Percentiles rank a stretch among this genome's conserved stretches.
phyloP scores from a whole-genome alignment of 2,329 filamentous ascomycete species.

The Aureobasidium mangrovei region DNA sequence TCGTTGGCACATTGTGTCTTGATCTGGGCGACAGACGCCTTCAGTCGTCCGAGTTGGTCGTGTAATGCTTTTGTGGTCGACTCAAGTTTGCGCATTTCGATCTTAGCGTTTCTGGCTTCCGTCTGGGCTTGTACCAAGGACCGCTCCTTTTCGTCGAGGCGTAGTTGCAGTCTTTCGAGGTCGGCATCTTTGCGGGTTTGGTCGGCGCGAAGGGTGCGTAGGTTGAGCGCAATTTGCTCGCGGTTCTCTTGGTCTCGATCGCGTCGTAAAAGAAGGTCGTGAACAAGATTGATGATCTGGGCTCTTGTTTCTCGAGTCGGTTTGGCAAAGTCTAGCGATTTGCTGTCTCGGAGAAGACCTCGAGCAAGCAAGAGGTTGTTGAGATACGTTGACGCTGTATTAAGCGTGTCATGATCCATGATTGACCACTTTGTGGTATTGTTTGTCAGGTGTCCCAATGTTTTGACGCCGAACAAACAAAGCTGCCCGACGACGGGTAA shows the following conservation, averaged over 20 bases:
- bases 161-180: conserved; percentile 38
- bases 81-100: conserved; percentile 74
- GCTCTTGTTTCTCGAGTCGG: conserved; percentile 65
- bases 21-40: conserved; percentile 71
- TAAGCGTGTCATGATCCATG: conserved; percentile 45
- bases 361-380: conserved; percentile 58
- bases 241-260: conserved; percentile 90
- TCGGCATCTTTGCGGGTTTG: conserved; percentile 62
- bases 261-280: conserved; percentile 82
- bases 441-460: not conserved
- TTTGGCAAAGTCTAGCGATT: conserved; percentile 70
- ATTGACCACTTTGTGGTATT: not conserved
- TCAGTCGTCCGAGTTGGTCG: conserved; percentile 73
- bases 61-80: conserved; percentile 64
- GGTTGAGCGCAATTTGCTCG: conserved; percentile 69
- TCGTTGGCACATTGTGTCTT: conserved; percentile 83
- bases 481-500: conserved; percentile 1
- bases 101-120: conserved; percentile 63
- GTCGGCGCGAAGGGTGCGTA: conserved; percentile 68
- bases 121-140: conserved; percentile 66
- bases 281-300: conserved; percentile 82
- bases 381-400: conserved; percentile 54
- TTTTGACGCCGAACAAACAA: conserved; percentile 6
- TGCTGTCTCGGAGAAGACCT: conserved; percentile 54
- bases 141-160: conserved; percentile 50